A percentile compares a stretch with the other conserved stretches of the same genome.
phyloP scores from a whole-genome alignment of 2,329 filamentous ascomycete genomes.

The Iodosphaeria phyllophila region DNA sequence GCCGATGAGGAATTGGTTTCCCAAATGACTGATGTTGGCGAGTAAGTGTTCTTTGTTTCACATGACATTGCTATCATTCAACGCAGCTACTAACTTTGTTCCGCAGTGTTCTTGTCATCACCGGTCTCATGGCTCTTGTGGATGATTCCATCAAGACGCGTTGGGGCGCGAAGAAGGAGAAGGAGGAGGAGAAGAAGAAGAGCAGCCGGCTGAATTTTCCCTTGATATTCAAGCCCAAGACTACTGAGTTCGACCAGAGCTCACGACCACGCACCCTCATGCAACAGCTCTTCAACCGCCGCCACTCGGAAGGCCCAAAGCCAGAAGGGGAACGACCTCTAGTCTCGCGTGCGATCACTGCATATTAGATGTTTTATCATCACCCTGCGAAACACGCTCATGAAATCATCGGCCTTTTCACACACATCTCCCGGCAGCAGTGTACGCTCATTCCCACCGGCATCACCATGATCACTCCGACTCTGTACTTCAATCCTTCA shows the following conservation, averaged over 20 bases:
- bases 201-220: constrained; percentile 18
- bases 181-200: too few species aligned
- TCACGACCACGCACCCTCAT: constrained; percentile 17
- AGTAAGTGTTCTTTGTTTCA: constrained; percentile 35
- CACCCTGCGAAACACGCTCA: too few species aligned
- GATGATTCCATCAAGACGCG: constrained; percentile 78
- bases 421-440: too few species aligned
- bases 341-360: too few species aligned
- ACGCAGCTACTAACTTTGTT: constrained; percentile 8
- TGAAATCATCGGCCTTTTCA: too few species aligned
- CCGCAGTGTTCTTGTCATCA: constrained; percentile 64
- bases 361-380: too few species aligned
- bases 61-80: background rate
- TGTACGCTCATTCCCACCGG: too few species aligned
- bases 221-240: constrained; percentile 13
- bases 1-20: constrained; percentile 53
- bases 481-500: too few species aligned
- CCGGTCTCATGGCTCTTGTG: constrained; percentile 73
- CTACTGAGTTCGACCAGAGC: constrained; percentile 12
- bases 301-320: constrained; percentile 19
- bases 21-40: constrained; percentile 61
- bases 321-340: too few species aligned
- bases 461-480: too few species aligned
- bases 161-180: constrained; percentile 37
- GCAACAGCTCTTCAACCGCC: constrained; percentile 21